Evolutionary conservation across 2,329 filamentous ascomycete genomes (phyloP), one percentile per base, ranked within the genome.

Genomic region (Xylariaceae sp.): DNA sequence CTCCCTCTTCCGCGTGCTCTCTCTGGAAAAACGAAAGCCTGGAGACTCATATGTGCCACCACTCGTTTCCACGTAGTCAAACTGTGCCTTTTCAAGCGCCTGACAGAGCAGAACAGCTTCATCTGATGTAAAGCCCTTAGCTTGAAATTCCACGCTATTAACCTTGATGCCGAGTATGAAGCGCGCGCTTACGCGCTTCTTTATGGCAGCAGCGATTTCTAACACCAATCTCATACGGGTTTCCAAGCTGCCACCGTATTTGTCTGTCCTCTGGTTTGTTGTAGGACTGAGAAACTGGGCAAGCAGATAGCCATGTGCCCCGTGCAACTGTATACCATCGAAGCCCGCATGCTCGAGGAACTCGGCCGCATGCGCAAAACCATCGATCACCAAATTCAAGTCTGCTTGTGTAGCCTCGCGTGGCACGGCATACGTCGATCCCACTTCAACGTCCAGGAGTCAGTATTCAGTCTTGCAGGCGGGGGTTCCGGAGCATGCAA

Each of bases 11-110:
- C 76, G 76, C 5, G 82, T 85, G 24, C 76, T 79, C 39, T 84
- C 82, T 48, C 78, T 74, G 71, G 80, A 75, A 69, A 84, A 80
- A 1, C 56, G 62, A 61, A 84, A 82, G 0, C 75, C 79, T 1
- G 80, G 64, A 26, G 75, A 69, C 71, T 86, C 79, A 64, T 85
- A 86, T 0, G 82, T 86, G 1, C 84, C 84, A n/a, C 84, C 83
- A 0, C 74, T 79, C 1, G 86, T 73, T 70, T 87, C 84, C 7
- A 86, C 81, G 63, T 84, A 82, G 67, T 83, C 77, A 43, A 84
- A 82, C 4, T 67, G 68, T 58, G 79, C 77, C 45, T 73, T 66
- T 64, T 84, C 81, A 1, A 84, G 73, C 23, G 78, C 67, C 34
- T 73, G 68, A 67, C 77, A 79, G 34, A 85, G 72, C 36, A 76